phyloP scores from a whole-genome alignment of 768 basidiomycete genomes.

The Tylopilus intermedius region DNA sequence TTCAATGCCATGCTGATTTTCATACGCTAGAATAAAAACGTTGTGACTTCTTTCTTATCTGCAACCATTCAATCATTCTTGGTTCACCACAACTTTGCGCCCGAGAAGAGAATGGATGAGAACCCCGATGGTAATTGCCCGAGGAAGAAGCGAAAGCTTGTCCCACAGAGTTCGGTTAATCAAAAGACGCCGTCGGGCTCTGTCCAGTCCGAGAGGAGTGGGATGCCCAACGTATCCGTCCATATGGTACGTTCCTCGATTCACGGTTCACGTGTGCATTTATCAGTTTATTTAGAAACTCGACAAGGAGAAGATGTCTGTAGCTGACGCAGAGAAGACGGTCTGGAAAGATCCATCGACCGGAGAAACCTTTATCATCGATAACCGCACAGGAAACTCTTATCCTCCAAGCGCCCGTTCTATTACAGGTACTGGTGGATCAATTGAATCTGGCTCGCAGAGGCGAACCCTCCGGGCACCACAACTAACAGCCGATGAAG shows the following conservation, averaged over 20 bases:
- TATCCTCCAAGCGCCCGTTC: slow-evolving; percentile 30
- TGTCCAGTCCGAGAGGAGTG: slow-evolving; percentile 7
- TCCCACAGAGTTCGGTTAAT: slow-evolving; percentile 16
- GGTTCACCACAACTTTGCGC: slow-evolving; percentile 53
- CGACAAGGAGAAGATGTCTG: slow-evolving; percentile 13
- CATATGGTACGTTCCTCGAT: slow-evolving; percentile 19
- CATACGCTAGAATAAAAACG: slow-evolving; percentile 49
- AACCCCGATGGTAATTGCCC: slow-evolving; percentile 29
- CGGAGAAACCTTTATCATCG: slow-evolving; percentile 53
- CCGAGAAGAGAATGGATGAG: slow-evolving; percentile 16
- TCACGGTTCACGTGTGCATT: slow-evolving; percentile 5
- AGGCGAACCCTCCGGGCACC: slow-evolving; percentile 16
- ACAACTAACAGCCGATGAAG: slow-evolving; percentile 4
- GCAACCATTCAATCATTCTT: slow-evolving; percentile 61
- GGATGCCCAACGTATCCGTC: slow-evolving; percentile 6
- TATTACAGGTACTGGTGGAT: slow-evolving; percentile 5
- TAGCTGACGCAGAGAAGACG: slow-evolving; percentile 29
- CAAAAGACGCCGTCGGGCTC: slow-evolving; percentile 3
- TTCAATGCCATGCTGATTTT: slow-evolving; percentile 9
- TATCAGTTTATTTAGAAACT: slow-evolving; percentile 8
- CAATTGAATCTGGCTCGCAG: slow-evolving; percentile 5
- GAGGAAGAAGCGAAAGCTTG: slow-evolving; percentile 49
- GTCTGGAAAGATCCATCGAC: slow-evolving; percentile 64
- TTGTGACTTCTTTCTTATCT: slow-evolving; percentile 52
- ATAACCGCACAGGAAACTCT: slow-evolving; percentile 69